Base-by-base conservation (phyloP, 169 alveolate species). In the Eimeria maxima region DNA sequence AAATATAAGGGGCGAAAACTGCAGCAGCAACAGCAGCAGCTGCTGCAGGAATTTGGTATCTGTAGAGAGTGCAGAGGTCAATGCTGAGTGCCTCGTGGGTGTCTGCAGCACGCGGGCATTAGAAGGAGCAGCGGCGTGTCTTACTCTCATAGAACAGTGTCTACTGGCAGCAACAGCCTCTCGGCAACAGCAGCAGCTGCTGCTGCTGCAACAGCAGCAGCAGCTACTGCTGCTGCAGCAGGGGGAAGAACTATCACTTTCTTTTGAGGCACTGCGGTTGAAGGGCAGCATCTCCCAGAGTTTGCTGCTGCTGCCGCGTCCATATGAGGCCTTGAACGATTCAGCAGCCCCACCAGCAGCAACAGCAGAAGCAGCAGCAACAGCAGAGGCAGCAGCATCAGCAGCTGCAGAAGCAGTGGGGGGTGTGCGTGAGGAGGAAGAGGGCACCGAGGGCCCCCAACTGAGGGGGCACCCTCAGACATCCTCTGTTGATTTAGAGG, bases 21-120 rank as follows among this genome's bases (percentile, higher is more conserved):
- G 67, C 24, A 27, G 73, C 91, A 83, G 91, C 91, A n/a, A 53
- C 91, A 83, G 91, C 91, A 53, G 76, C 91, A 50, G 91, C 91
- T 24, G 57, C 69, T 24, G 91, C 74, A 55, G 74, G 24, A 67
- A 4, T 5, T 47, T n/a, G 22, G 57, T 83, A 29, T 83, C 76
- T n/a, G 76, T 83, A 10, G 74, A 83, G 73, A 83, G 76, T 2
- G 91, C 76, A 8, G 73, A 83, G 45, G 91, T 53, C n/a, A 47
- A 47, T 27, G 16, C 27, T 3, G 91, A 83, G 76, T 83, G 91
- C 38, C 91, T 83, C 0, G 91, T 83, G 53, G 91, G 53, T 16
- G 91, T 83, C 73, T 83, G 91, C 91, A 83, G 91, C 50, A 22
- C 33, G 18, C 16, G 69, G 74, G 91, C 91, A n/a, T 16, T 83